A percentile compares a stretch with the other conserved stretches of the same genome.
Conservation (phyloP, 306 rosid genomes). For the Trifolium subterraneum region DNA sequence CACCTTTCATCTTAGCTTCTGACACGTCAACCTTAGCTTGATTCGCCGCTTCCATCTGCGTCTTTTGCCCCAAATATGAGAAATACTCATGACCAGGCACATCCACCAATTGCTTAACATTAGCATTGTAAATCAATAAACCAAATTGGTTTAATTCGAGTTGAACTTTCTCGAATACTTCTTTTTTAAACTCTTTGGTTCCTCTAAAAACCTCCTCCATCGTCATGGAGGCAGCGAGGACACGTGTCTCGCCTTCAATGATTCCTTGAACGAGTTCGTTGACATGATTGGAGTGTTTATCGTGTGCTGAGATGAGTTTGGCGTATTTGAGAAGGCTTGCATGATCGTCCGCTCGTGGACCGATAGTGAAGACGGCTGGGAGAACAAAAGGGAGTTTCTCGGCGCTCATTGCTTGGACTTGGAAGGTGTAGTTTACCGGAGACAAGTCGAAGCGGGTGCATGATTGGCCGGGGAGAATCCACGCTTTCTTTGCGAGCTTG, state of each 20-base stretch:
- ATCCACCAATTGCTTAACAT: constrained; percentile 66
- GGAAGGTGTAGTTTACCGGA: constrained; percentile 74
- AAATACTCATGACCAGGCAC: constrained; percentile 70
- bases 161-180: constrained; percentile 66
- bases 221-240: constrained; percentile 69
- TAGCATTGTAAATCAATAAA: constrained; percentile 57
- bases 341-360: constrained; percentile 52
- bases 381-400: constrained; percentile 74
- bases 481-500: constrained; percentile 61
- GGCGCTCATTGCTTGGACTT: constrained; percentile 79
- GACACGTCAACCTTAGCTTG: constrained; percentile 58
- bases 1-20: constrained; percentile 47
- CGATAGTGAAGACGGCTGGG: constrained; percentile 71
- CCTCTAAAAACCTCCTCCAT: constrained; percentile 60
- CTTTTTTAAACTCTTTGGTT: constrained; percentile 59
- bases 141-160: constrained; percentile 68
- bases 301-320: constrained; percentile 47
- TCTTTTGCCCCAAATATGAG: constrained; percentile 71
- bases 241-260: constrained; percentile 76
- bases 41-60: constrained; percentile 69
- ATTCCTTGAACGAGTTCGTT: constrained; percentile 63
- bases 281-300: constrained; percentile 58
- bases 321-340: constrained; percentile 56
- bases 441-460: constrained; percentile 54
- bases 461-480: constrained; percentile 58